phyloP scores from a whole-genome alignment of 768 basidiomycete genomes.

The Suillus tomentosus region DNA sequence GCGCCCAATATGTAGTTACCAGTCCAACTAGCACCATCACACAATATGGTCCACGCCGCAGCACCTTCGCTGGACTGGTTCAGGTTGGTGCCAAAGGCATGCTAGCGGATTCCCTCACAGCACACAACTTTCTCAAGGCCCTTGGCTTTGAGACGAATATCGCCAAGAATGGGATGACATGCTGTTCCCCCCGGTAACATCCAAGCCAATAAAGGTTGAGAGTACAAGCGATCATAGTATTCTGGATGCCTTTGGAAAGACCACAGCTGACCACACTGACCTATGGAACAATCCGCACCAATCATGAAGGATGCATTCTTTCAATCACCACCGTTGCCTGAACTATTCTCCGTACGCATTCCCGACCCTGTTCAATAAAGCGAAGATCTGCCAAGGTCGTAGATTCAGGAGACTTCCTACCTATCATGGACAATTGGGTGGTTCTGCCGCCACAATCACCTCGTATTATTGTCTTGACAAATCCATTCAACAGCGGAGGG shows the following conservation, averaged over 20 bases:
- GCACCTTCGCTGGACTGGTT: background rate
- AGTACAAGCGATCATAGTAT: conserved; percentile 4
- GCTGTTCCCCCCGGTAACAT: conserved; percentile 43
- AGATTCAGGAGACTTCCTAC: conserved; percentile 17
- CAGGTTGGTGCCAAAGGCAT: background rate
- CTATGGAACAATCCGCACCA: conserved; percentile 44
- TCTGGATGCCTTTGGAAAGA: background rate
- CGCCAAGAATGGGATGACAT: conserved; percentile 34
- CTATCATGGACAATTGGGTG: conserved; percentile 1
- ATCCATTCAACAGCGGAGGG: background rate
- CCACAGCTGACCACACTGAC: conserved; percentile 17
- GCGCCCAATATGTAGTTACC: background rate
- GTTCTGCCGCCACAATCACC: background rate
- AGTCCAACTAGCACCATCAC: conserved; percentile 22
- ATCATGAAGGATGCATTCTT: conserved; percentile 41
- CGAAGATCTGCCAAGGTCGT: conserved; percentile 49
- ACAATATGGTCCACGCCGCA: conserved; percentile 1
- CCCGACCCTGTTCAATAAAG: conserved; percentile 42
- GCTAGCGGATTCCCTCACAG: background rate
- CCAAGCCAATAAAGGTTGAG: conserved; percentile 43
- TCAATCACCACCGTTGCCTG: conserved; percentile 23
- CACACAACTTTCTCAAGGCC: conserved; percentile 26
- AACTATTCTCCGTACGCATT: conserved; percentile 19
- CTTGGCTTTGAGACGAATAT: conserved; percentile 36
- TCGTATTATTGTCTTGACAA: background rate